Evolutionary conservation across 2,329 filamentous ascomycete genomes (phyloP).

Genomic region (Aurifilum marmelostoma): DNA sequence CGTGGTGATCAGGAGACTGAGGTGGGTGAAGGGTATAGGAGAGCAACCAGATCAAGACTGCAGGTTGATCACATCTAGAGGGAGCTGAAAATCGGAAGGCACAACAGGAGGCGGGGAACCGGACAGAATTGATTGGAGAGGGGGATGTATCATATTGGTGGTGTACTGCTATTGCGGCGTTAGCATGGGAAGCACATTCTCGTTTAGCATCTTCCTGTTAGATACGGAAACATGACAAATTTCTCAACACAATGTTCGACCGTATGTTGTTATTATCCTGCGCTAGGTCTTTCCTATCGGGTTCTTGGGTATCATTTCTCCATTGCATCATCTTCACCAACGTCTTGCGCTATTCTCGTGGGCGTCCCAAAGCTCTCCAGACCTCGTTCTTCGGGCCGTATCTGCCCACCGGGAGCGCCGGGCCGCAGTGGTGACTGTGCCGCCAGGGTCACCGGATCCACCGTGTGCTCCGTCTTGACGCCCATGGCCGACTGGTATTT

Average conservation of each 20-base stretch:
- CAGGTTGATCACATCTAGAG: background rate
- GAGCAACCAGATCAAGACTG: background rate
- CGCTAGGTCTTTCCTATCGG: conserved; percentile 8
- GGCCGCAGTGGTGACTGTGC: conserved; percentile 38
- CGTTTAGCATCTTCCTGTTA: conserved; percentile 32
- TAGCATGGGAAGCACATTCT: conserved; percentile 34
- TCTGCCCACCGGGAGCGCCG: conserved; percentile 32
- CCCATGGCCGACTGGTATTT: conserved; percentile 54
- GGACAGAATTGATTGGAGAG: background rate
- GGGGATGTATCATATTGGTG: conserved; percentile 28
- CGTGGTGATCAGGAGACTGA: background rate
- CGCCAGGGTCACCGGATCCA: conserved; percentile 31
- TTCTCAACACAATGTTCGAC: conserved; percentile 3
- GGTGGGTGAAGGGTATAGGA: background rate
- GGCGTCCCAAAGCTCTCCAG: conserved; percentile 53
- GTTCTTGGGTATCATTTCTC: conserved; percentile 18
- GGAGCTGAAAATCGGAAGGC: background rate
- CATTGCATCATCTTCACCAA: conserved; percentile 37
- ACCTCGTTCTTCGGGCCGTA: conserved; percentile 43
- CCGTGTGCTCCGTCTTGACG: conserved; percentile 19
- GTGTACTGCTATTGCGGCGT: conserved; percentile 32
- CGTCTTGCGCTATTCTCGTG: conserved; percentile 40
- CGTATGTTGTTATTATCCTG: background rate
- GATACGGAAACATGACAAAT: conserved; percentile 28
- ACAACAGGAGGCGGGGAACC: background rate